phyloP scores from a whole-genome alignment of 2,329 filamentous ascomycete species.

The Malbranchea zuffiana region DNA sequence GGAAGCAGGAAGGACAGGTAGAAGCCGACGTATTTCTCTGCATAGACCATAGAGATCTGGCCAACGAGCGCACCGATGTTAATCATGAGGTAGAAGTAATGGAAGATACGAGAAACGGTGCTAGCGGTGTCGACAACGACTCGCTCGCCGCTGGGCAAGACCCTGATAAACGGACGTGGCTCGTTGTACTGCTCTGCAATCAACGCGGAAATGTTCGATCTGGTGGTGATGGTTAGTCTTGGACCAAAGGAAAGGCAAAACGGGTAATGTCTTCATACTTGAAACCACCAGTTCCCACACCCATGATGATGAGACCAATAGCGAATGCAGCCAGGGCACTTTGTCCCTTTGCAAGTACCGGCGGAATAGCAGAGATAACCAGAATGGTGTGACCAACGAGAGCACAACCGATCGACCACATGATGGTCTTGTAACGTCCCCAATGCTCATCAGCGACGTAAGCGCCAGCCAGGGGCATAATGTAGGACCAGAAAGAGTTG shows the following conservation, averaged over 20 bases:
- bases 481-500: conserved; percentile 53
- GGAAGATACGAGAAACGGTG: conserved; percentile 57
- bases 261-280: conserved; percentile 36
- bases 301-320: conserved; percentile 55
- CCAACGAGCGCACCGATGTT: conserved; percentile 54
- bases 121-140: conserved; percentile 61
- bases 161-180: conserved; percentile 47
- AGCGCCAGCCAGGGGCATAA: conserved; percentile 49
- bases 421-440: conserved; percentile 60
- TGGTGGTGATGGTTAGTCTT: conserved; percentile 3
- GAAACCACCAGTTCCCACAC: conserved; percentile 69
- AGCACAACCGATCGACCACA: conserved; percentile 53
- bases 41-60: conserved; percentile 59
- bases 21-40: conserved; percentile 66
- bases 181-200: conserved; percentile 60
- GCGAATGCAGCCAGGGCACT: conserved; percentile 54
- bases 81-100: conserved; percentile 62
- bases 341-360: conserved; percentile 48
- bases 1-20: conserved; percentile 61
- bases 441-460: conserved; percentile 57
- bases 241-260: not conserved
- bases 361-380: conserved; percentile 53
- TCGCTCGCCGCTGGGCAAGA: conserved; percentile 48
- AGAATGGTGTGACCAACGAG: conserved; percentile 57
- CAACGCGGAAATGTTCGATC: conserved; percentile 59